phyloP scores from a whole-genome alignment of 805 yeast genomes.

The Torulaspora franciscae region DNA sequence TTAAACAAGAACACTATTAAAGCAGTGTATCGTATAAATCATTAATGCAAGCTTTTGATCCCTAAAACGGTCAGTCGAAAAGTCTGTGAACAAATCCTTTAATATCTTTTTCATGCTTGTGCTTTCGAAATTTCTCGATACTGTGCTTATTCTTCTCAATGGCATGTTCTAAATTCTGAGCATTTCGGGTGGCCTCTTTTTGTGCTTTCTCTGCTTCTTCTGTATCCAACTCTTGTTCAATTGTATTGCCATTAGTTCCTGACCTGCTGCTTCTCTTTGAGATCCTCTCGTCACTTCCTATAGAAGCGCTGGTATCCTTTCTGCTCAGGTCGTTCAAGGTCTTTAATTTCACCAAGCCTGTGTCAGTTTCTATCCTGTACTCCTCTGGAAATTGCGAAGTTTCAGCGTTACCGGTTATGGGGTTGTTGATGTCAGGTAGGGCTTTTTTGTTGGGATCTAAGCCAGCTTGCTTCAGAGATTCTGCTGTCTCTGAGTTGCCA shows the following conservation, averaged over 20 bases:
- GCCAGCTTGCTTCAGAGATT: slow-evolving; percentile 19
- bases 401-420: slow-evolving; percentile 12
- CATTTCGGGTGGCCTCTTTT: slow-evolving; percentile 9
- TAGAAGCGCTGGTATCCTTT: slow-evolving; percentile 23
- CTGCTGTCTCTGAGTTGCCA: slow-evolving; percentile 26
- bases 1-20: not conserved
- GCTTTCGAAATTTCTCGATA: slow-evolving; percentile 26
- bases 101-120: slow-evolving; percentile 22
- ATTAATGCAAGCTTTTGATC: not conserved
- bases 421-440: slow-evolving; percentile 23
- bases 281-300: slow-evolving; percentile 5
- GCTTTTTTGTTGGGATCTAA: slow-evolving; percentile 14
- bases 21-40: not conserved
- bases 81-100: slow-evolving; percentile 26
- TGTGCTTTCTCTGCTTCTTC: slow-evolving; percentile 2
- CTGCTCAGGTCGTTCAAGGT: slow-evolving; percentile 54
- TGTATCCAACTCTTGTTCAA: slow-evolving; percentile 3
- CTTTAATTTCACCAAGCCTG: slow-evolving; percentile 58
- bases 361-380: slow-evolving; percentile 57
- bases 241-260: not conserved
- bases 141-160: slow-evolving; percentile 33
- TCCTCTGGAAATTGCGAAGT: slow-evolving; percentile 56
- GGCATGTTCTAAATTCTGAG: slow-evolving; percentile 28
- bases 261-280: slow-evolving; percentile 4
- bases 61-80: slow-evolving; percentile 13